Evolutionary conservation across 495 filamentous ascomycete species (phyloP), one percentile per base, ranked within the genome.

Genomic region (Xylaria bambusicola): DNA sequence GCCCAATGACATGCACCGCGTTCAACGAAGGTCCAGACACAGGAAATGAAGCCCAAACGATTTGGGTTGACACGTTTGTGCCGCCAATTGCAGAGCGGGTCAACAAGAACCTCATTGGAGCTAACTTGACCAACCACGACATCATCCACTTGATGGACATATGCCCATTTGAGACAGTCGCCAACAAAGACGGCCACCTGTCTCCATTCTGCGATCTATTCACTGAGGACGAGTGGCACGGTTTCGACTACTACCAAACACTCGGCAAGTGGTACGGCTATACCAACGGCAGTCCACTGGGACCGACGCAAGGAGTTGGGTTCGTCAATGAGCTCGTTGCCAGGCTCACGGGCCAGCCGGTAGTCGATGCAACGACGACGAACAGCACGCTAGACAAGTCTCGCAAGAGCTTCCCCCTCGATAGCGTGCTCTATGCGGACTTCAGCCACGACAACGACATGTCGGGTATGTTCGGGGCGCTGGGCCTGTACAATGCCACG

Each of bases 371-470:
- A 27, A 93, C 89, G 2, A 82, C 77, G 53, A 87, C 84, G 7
- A 95, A 96, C 63, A 75, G 69, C 12, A 93, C 91, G 0, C 78
- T 95, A 0, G 88, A 94, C 63, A 71, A 64, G 2, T 73, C 80
- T 38, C 66, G 72, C 2, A 60, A 58, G 10, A 90, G 87, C 0
- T 96, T 95, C 65, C 90, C 92, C 0, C 68, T 94, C 8, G 77
- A 83, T 41, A 71, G 74, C 17, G 73, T 52, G 23, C 70, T 94
- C 3, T 96, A 91, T 60, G 91, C 89, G 0, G 92, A 96, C 72
- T 95, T 96, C 67, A 87, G 85, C 20, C 92, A 96, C 66, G 92
- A 96, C 72, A 95, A 94, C 67, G 85, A 88, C 58, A 88, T 95
- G 84, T 83, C 84, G 13, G 77, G 78, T 17, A 83, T 92, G 29